A percentile compares a stretch with the other conserved stretches of the same genome.
phyloP scores from a whole-genome alignment of 2,329 filamentous ascomycete genomes.

The Fusarium irregulare region DNA sequence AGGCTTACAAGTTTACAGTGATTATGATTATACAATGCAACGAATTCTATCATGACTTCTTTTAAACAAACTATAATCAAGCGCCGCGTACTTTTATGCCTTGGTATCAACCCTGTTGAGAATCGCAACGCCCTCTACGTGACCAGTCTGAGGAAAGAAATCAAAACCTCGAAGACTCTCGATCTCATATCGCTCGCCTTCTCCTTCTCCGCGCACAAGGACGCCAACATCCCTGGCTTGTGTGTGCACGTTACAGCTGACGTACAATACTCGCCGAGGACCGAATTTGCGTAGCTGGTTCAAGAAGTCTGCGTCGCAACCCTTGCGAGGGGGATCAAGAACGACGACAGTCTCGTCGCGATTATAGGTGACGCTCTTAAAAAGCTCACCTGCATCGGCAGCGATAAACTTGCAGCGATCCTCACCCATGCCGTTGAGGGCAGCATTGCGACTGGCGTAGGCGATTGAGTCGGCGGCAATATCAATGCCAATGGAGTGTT shows the following conservation, averaged over 20 bases:
- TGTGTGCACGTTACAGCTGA: conserved; percentile 98
- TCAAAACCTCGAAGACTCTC: conserved; percentile 94
- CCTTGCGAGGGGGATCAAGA: conserved; percentile 95
- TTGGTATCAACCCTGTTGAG: conserved; percentile 64
- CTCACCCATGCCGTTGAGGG: conserved; percentile 75
- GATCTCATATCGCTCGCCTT: conserved; percentile 76
- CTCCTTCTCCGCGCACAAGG: conserved; percentile 75
- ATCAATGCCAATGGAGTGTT: conserved; percentile 89
- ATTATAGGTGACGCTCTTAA: conserved; percentile 78
- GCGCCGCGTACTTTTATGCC: conserved; percentile 28
- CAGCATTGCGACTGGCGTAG: conserved; percentile 82
- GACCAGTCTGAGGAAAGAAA: conserved; percentile 90
- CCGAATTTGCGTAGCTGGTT: conserved; percentile 81
- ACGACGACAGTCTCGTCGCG: conserved; percentile 90
- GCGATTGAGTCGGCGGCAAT: conserved; percentile 82
- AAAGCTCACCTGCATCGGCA: conserved; percentile 86
- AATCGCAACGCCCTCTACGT: conserved; percentile 76
- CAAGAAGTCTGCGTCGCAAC: conserved; percentile 88
- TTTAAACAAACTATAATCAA: conserved; percentile 16
- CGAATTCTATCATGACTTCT: conserved; percentile 23
- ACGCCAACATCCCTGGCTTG: conserved; percentile 94
- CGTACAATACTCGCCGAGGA: conserved; percentile 86
- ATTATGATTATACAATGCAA: conserved; percentile 35
- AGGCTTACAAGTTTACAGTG: conserved; percentile 29
- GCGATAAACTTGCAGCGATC: conserved; percentile 85